Conservation (phyloP, 352 stramenopile genomes). For the Pythium oligandrum region DNA sequence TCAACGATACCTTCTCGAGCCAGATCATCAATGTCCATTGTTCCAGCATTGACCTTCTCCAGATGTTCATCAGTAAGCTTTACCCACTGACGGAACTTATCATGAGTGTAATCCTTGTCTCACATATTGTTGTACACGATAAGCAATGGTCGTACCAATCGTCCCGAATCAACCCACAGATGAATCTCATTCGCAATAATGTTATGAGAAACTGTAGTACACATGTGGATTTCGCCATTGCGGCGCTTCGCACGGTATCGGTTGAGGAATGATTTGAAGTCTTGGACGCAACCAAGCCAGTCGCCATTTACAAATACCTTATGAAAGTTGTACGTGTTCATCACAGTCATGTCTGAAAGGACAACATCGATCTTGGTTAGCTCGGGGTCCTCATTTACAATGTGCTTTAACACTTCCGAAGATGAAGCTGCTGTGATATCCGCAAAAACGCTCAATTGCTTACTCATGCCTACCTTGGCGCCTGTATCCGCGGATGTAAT, state of each 20-base stretch:
- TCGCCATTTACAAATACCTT: conserved; percentile 17
- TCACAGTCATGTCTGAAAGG: conserved; percentile 7
- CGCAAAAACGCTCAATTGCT: conserved; percentile 11
- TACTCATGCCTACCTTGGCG: conserved; percentile 13
- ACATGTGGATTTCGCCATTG: conserved; percentile 4
- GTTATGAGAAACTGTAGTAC: conserved; percentile 3
- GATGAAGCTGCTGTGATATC: conserved; percentile 6
- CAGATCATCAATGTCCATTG: conserved; percentile 14
- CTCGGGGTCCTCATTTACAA: conserved; percentile 2
- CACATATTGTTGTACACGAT: conserved; percentile 10
- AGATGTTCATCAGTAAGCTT: conserved; percentile 7
- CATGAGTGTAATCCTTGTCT: conserved; percentile 6
- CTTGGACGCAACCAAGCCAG: conserved; percentile 13
- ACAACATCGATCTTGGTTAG: not conserved
- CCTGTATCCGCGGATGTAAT: conserved; percentile 14
- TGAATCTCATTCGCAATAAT: conserved; percentile 12
- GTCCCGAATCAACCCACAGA: conserved; percentile 6
- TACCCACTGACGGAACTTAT: conserved; percentile 7
- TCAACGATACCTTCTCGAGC: conserved; percentile 11
- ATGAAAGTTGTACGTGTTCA: conserved; percentile 11
- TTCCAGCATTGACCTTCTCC: not conserved
- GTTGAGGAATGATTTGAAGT: conserved; percentile 4
- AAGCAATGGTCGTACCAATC: conserved; percentile 7
- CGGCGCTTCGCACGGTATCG: conserved; percentile 5
- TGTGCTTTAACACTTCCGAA: conserved; percentile 11